Conservation (phyloP, 2,329 filamentous ascomycete species). For the Fusarium nisikadoi region DNA sequence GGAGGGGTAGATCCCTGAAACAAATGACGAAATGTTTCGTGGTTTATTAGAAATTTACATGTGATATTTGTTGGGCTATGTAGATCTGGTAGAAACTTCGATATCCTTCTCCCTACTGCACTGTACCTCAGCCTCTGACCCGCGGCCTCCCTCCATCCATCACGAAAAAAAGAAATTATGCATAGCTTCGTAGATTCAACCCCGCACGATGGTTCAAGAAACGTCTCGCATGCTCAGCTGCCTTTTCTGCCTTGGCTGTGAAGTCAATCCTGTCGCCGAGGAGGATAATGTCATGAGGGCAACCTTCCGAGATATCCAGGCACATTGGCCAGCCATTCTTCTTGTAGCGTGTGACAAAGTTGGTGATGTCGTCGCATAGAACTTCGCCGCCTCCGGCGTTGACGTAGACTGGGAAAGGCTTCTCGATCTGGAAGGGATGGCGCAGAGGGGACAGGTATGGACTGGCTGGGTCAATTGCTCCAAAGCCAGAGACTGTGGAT, state of each 20-base stretch:
- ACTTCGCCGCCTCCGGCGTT: slow-evolving; percentile 31
- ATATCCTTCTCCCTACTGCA: neutral
- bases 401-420: slow-evolving; percentile 24
- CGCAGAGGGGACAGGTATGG: slow-evolving; percentile 36
- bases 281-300: slow-evolving; percentile 36
- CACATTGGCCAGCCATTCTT: slow-evolving; percentile 28
- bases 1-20: neutral
- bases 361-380: slow-evolving; percentile 31
- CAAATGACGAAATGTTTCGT: neutral
- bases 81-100: neutral
- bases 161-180: neutral
- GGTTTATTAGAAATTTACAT: neutral
- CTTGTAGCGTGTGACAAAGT: slow-evolving; percentile 25
- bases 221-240: slow-evolving; percentile 20
- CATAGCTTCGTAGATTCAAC: slow-evolving; percentile 5
- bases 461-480: slow-evolving; percentile 12
- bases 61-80: slow-evolving; percentile 14
- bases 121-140: too few species aligned
- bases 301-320: slow-evolving; percentile 26
- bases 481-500: slow-evolving; percentile 24
- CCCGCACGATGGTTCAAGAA: slow-evolving; percentile 22
- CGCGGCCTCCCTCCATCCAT: neutral
- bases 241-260: slow-evolving; percentile 29
- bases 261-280: slow-evolving; percentile 29
- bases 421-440: slow-evolving; percentile 21